Base-by-base conservation (phyloP, 345 rosid species). In the Eucalyptus viminalis region DNA sequence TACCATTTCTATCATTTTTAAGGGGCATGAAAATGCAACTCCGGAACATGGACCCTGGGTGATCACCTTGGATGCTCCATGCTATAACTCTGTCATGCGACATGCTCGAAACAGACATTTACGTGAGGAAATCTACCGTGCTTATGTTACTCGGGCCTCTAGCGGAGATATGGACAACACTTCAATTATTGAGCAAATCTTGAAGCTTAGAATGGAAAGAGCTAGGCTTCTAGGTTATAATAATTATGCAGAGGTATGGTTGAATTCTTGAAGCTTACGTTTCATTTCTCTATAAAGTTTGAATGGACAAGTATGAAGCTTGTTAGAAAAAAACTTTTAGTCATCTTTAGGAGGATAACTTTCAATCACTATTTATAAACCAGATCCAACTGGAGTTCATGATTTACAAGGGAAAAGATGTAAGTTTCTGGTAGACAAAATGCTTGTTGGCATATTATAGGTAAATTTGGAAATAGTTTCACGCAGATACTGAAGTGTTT, bases 31-130 rank as follows among this genome's bases (percentile, higher is more conserved):
- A 90, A 94, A 94, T 91, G 98, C 98, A 91, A 94, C 99, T 85
- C 91, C 96, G 87, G 97, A 96, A 91, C 89, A 90, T 86, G 98
- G 99, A 53, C 99, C 98, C n/a, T 96, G 99, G 98, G 76, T 96
- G 76, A 93, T 97, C 91, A 95, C 98, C 43, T 88, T 96, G 94
- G 99, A 97, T 92, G 94, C 92, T 88, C 99, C 99, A 86, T 94
- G 98, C 90, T 96, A 67, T 94, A 91, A 93, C 80, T 89, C 98
- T 69, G 96, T 96, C 90, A 95, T 95, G 97, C 98, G 94, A 89
- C 98, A 97, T 94, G 96, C 98, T 67, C 91, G 88, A 89, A 95
- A 95, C 89, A 96, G 97, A 90, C 92, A 89, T 90, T 92, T 97
- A 91, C 97, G 97, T 88, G 97, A 96, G 91, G 99, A 97, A 95